A percentile compares a stretch with the other conserved stretches of the same genome.
Evolutionary conservation across 306 rosid species (phyloP).

Genomic region (Malus sylvestris): DNA sequence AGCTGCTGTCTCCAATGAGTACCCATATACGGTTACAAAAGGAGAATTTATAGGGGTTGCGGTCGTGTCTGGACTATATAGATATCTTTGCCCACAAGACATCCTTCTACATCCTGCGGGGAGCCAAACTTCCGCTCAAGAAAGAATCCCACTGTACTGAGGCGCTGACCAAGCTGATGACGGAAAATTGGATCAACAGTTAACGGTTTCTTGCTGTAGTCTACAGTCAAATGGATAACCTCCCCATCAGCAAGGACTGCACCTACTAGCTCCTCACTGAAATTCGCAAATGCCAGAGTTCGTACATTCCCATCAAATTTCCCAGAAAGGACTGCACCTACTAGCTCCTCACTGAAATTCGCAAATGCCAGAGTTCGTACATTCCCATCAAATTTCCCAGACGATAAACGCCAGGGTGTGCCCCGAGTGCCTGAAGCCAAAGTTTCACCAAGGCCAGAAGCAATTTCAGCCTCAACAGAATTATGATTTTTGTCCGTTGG

Average conservation of each 20-base stretch:
- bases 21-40: not conserved
- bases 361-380: conserved; percentile 78
- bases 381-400: conserved; percentile 74
- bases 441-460: conserved; percentile 94
- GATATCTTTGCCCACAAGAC: conserved; percentile 76
- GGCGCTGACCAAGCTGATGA: conserved; percentile 74
- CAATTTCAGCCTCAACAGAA: conserved; percentile 84
- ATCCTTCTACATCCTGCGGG: conserved; percentile 91
- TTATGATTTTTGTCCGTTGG: conserved; percentile 67
- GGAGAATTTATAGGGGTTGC: conserved; percentile 48
- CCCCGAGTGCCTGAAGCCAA: conserved; percentile 94
- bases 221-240: conserved; percentile 71
- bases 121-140: conserved; percentile 79
- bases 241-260: conserved; percentile 86
- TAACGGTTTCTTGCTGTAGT: conserved; percentile 80
- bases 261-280: conserved; percentile 76
- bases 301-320: conserved; percentile 53
- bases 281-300: conserved; percentile 84
- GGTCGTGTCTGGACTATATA: conserved; percentile 88
- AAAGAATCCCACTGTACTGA: conserved; percentile 81
- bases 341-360: conserved; percentile 85
- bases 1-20: not conserved
- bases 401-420: conserved; percentile 85
- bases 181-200: conserved; percentile 70
- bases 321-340: conserved; percentile 44